phyloP scores from a whole-genome alignment of 352 stramenopile genomes.

The Pythium sukuiense region DNA sequence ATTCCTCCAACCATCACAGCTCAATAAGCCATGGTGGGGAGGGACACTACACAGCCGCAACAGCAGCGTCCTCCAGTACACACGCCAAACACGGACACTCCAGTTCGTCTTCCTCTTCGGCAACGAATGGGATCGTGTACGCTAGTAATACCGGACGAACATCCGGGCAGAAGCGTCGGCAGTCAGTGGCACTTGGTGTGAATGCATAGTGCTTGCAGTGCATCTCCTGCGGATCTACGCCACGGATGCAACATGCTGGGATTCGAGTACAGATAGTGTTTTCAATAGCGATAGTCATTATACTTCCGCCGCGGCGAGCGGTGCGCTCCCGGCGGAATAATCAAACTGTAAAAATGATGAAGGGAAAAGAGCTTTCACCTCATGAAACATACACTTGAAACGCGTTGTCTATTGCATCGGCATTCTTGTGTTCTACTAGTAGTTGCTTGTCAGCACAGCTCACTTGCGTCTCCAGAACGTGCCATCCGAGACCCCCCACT shows the following conservation, averaged over 20 bases:
- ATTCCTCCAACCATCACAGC: slow-evolving; percentile 10
- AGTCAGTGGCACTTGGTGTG: slow-evolving; percentile 74
- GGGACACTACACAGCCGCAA: slow-evolving; percentile 6
- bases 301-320: background rate
- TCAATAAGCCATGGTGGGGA: slow-evolving; percentile 12
- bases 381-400: background rate
- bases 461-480: slow-evolving; percentile 85
- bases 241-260: background rate
- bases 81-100: background rate
- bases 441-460: background rate
- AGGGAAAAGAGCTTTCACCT: slow-evolving; percentile 18
- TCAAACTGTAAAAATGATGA: slow-evolving; percentile 33
- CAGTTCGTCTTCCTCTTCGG: slow-evolving; percentile 3
- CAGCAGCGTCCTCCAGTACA: slow-evolving; percentile 2
- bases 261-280: slow-evolving; percentile 29
- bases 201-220: slow-evolving; percentile 52
- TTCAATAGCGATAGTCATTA: slow-evolving; percentile 37
- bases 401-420: background rate
- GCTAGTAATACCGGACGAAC: slow-evolving; percentile 54
- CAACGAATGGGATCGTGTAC: slow-evolving; percentile 45
- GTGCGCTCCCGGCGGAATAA: background rate
- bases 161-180: slow-evolving; percentile 77
- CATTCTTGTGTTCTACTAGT: no score
- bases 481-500: slow-evolving; percentile 89
- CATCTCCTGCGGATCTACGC: background rate